phyloP scores from a whole-genome alignment of 1,284 basidiomycete genomes.

The Marasmius tenuissimus region DNA sequence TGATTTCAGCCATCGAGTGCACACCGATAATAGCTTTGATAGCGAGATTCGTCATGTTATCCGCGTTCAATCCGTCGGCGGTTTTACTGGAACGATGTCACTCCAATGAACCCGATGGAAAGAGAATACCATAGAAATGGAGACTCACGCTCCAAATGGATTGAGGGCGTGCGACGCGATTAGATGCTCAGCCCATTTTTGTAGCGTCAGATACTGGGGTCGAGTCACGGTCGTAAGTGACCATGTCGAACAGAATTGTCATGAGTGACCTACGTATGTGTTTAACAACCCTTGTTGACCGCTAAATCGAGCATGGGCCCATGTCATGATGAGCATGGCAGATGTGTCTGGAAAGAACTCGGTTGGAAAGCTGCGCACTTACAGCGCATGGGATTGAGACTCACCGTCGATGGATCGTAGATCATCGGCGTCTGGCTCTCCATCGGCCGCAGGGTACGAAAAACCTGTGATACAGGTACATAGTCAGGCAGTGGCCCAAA shows the following conservation, averaged over 20 bases:
- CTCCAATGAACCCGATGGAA: not conserved
- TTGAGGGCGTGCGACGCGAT: not conserved
- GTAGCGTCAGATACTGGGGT: slow-evolving; percentile 12
- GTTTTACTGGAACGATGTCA: not conserved
- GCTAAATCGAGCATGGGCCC: slow-evolving; percentile 17
- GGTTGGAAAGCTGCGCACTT: no score
- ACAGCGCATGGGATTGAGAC: not conserved
- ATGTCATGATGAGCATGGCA: slow-evolving; percentile 22
- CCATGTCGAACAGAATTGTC: not conserved
- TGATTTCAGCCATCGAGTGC: slow-evolving; percentile 20
- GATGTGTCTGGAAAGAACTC: slow-evolving; percentile 8
- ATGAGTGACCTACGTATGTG: slow-evolving; percentile 15
- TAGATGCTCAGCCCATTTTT: slow-evolving; percentile 9
- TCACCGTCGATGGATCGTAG: slow-evolving; percentile 20
- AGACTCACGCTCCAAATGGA: slow-evolving; percentile 12
- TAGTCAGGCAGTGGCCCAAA: no score
- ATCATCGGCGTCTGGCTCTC: slow-evolving; percentile 23
- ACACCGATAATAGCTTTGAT: slow-evolving; percentile 24
- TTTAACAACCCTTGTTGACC: slow-evolving; percentile 13
- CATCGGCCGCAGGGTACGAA: slow-evolving; percentile 1
- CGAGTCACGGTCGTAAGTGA: not conserved
- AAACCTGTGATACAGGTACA: slow-evolving; percentile 1
- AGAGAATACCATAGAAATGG: not conserved
- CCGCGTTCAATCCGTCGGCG: slow-evolving; percentile 8
- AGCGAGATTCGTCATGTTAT: slow-evolving; percentile 17